Percentiles rank a stretch among this genome's conserved stretches.
phyloP scores from a whole-genome alignment of 1,284 basidiomycete genomes.

The Cryptococcus sp. region DNA sequence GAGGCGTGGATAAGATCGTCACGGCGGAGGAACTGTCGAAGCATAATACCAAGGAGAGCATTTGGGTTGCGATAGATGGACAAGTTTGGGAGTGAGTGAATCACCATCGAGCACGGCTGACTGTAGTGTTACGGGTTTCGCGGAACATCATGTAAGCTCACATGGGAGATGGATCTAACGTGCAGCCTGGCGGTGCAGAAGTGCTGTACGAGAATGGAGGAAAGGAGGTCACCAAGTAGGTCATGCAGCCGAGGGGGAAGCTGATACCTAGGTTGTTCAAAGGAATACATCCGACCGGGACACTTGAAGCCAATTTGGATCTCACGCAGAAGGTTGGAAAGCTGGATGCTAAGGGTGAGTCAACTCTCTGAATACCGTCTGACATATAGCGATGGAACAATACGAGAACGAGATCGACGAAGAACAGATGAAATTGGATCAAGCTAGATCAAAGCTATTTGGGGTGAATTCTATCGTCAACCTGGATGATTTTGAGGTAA shows the following conservation, averaged over 20 bases:
- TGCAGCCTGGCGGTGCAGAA: conserved; percentile 30
- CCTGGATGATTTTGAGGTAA: conserved; percentile 35
- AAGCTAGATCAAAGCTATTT: conserved; percentile 23
- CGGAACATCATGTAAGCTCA: conserved; percentile 3
- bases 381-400: not conserved
- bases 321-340: conserved; percentile 17
- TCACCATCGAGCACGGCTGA: not conserved
- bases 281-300: conserved; percentile 21
- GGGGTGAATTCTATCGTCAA: conserved; percentile 32
- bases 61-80: conserved; percentile 37
- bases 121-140: not conserved
- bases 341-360: conserved; percentile 20
- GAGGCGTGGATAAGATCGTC: not conserved
- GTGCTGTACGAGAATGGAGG: conserved; percentile 29
- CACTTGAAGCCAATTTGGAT: conserved; percentile 22
- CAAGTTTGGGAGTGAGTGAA: conserved; percentile 32
- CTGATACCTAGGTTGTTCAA: conserved; percentile 15
- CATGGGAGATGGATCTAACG: not conserved
- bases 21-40: conserved; percentile 19
- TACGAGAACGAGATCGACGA: conserved; percentile 3
- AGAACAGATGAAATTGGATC: conserved; percentile 15
- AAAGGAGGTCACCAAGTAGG: conserved; percentile 23
- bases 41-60: conserved; percentile 18
- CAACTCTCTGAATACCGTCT: too few species aligned
- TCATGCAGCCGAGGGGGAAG: not conserved